phyloP scores from a whole-genome alignment of 2,329 filamentous ascomycete species.

The Trichoderma atroviride region DNA sequence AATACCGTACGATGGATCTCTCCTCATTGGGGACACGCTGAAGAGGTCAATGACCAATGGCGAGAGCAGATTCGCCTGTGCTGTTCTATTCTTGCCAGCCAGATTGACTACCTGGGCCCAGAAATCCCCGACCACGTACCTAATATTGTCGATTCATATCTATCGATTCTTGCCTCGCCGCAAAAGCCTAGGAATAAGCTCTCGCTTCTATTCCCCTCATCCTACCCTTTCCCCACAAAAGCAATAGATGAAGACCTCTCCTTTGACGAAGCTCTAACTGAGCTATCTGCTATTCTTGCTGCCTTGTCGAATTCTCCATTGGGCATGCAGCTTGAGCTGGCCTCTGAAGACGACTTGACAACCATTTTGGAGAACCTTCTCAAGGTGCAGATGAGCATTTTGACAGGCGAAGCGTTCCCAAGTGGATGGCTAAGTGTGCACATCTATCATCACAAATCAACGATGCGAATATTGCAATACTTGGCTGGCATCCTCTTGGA shows the following conservation, averaged over 20 bases:
- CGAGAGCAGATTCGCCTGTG: conserved; percentile 90
- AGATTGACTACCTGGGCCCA: conserved; percentile 75
- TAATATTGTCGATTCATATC: conserved; percentile 87
- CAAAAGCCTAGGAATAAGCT: conserved; percentile 64
- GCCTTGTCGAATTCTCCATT: conserved; percentile 72
- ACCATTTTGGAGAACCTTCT: conserved; percentile 77
- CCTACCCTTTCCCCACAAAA: conserved; percentile 85
- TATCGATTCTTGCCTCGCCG: conserved; percentile 66
- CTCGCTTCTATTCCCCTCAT: conserved; percentile 85
- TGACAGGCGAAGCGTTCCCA: conserved; percentile 88
- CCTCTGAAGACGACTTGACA: conserved; percentile 70
- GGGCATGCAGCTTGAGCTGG: conserved; percentile 74
- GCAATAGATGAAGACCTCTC: conserved; percentile 60
- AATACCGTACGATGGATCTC: conserved; percentile 90
- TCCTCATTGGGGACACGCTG: conserved; percentile 84
- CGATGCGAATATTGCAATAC: conserved; percentile 82
- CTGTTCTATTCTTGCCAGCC: conserved; percentile 87
- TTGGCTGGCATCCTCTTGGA: conserved; percentile 79
- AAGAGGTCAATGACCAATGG: conserved; percentile 79
- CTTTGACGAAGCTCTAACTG: conserved; percentile 86
- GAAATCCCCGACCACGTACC: conserved; percentile 88
- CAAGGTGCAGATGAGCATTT: conserved; percentile 83
- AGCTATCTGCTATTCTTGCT: conserved; percentile 85
- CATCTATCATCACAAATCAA: conserved; percentile 89
- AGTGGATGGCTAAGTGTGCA: conserved; percentile 87